These are phyloP conservation scores for Parmelia sp. DNA, from an alignment of 495 filamentous ascomycete genomes.

Conservation along the genomic window DNA sequence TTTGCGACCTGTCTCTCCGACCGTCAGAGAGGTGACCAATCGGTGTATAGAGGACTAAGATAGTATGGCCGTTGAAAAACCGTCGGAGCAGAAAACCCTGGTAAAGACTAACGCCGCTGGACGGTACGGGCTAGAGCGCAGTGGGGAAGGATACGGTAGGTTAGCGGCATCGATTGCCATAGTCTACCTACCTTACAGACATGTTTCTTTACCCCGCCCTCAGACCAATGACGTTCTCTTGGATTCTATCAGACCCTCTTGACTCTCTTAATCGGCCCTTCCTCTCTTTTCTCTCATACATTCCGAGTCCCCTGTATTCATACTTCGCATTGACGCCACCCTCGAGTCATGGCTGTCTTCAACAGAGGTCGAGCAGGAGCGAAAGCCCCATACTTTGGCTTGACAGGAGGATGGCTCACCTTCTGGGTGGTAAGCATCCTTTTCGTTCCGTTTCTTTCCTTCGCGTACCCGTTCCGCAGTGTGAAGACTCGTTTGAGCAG, in stretches of 20 bases:
- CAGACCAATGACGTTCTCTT: neutral
- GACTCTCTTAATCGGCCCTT: neutral
- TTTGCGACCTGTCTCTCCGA: too few relatives aligned
- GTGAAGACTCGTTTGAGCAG: neutral
- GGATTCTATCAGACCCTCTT: neutral
- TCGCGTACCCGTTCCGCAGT: neutral
- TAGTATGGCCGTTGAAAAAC: neutral
- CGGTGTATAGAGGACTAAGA: neutral
- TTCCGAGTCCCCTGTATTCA: neutral
- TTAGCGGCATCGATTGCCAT: neutral
- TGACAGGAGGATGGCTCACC: constrained; percentile 52
- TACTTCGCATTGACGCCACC: neutral
- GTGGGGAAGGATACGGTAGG: neutral
- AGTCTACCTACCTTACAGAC: too few relatives aligned
- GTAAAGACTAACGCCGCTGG: neutral
- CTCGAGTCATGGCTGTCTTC: constrained; percentile 11
- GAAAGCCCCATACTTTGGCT: constrained; percentile 46
- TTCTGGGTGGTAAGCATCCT: constrained; percentile 50
- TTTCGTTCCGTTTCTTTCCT: neutral
- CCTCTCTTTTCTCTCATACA: neutral
- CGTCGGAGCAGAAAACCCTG: neutral
- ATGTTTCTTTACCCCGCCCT: neutral
- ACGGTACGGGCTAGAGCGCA: neutral
- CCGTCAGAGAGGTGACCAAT: too few relatives aligned
- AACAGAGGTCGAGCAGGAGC: constrained; percentile 7